Conservation (phyloP, 495 filamentous ascomycete genomes). For the Hypoxylon intermedium region DNA sequence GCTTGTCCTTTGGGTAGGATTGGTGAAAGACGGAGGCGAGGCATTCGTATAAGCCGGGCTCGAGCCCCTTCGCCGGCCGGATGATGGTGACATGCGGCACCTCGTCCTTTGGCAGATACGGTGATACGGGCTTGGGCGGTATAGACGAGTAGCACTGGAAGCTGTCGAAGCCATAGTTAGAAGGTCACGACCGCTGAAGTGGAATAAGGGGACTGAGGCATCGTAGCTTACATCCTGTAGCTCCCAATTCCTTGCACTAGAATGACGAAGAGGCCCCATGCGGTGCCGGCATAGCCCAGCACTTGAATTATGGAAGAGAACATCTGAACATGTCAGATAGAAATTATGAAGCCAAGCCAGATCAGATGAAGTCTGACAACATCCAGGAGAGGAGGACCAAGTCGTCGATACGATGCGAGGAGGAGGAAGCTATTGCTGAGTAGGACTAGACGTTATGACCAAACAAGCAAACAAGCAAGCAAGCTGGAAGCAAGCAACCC, state of each 20-base stretch:
- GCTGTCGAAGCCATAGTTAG: slow-evolving; percentile 41
- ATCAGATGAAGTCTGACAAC: too few species aligned
- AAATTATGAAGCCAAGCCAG: too few species aligned
- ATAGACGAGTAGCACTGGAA: slow-evolving; percentile 58
- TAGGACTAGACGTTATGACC: slow-evolving; percentile 47
- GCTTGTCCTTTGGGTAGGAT: slow-evolving; percentile 75
- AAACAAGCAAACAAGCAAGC: background rate
- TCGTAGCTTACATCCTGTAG: slow-evolving; percentile 55
- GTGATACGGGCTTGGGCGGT: slow-evolving; percentile 52
- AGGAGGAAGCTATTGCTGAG: too few species aligned
- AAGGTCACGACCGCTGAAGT: background rate
- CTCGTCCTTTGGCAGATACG: slow-evolving; percentile 51
- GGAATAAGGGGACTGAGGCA: background rate
- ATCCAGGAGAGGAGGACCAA: background rate
- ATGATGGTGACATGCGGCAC: slow-evolving; percentile 90
- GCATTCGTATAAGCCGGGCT: slow-evolving; percentile 89
- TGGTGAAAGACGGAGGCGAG: slow-evolving; percentile 89
- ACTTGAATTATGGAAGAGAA: slow-evolving; percentile 45
- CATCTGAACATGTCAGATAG: slow-evolving; percentile 45
- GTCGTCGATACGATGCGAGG: background rate
- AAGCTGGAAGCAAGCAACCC: too few species aligned
- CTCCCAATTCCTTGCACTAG: slow-evolving; percentile 59
- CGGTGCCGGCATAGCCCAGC: slow-evolving; percentile 52
- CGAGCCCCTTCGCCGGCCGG: slow-evolving; percentile 90
- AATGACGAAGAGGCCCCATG: slow-evolving; percentile 59